Conservation (phyloP, 441 rosid genomes). For the Gossypium schwendimanii region DNA sequence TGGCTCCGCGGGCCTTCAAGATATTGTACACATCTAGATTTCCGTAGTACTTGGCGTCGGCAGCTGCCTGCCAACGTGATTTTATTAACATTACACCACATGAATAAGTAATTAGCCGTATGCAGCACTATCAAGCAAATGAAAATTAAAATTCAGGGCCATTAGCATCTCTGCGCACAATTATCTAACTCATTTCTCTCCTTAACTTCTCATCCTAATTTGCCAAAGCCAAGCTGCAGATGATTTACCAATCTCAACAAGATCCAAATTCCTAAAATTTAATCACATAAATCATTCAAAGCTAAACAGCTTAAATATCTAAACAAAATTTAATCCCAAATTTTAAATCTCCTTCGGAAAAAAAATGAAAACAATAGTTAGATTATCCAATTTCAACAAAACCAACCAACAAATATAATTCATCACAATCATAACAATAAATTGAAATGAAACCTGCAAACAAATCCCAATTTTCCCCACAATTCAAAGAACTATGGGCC, state of each 20-base stretch:
- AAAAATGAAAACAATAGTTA: too few species aligned
- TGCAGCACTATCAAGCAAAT: neutral
- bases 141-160: neutral
- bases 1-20: conserved; percentile 82
- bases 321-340: too few species aligned
- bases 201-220: neutral
- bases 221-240: too few species aligned
- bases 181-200: neutral
- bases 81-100: neutral
- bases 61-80: conserved; percentile 60
- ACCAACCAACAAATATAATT: too few species aligned
- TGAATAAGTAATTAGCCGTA: neutral
- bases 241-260: neutral
- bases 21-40: conserved; percentile 65
- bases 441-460: too few species aligned
- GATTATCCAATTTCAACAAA: too few species aligned
- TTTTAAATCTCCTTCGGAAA: too few species aligned
- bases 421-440: too few species aligned
- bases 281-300: too few species aligned
- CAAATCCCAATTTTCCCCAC: neutral
- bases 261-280: neutral
- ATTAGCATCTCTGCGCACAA: neutral
- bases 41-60: conserved; percentile 84
- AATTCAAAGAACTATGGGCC: neutral
- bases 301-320: too few species aligned